These are phyloP conservation scores for Styphnolobium japonicum DNA, from an alignment of 306 rosid genomes.

Conservation along the genomic window DNA sequence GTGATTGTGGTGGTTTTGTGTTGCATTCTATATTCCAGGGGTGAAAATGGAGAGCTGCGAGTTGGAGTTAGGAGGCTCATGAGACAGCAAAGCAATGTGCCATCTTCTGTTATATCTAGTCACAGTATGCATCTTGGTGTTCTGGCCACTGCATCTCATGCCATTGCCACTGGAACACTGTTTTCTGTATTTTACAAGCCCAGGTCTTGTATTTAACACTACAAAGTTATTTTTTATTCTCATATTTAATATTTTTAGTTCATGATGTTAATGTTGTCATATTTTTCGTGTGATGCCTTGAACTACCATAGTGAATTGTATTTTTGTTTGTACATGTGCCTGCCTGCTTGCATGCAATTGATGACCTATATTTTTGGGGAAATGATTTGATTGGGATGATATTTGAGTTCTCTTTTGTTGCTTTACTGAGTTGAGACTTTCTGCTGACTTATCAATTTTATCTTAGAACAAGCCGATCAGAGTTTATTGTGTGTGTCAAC, in stretches of 20 bases:
- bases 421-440: slow-evolving; percentile 1
- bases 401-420: not conserved
- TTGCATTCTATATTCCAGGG: slow-evolving; percentile 51
- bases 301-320: not conserved
- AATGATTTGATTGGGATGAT: slow-evolving; percentile 12
- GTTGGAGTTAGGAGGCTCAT: slow-evolving; percentile 98
- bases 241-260: not conserved
- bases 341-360: slow-evolving; percentile 14
- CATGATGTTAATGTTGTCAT: not conserved
- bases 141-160: slow-evolving; percentile 95
- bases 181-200: slow-evolving; percentile 97
- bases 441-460: slow-evolving; percentile 36
- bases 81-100: slow-evolving; percentile 94
- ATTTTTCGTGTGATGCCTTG: not conserved
- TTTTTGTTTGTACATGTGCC: not conserved
- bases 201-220: slow-evolving; percentile 49
- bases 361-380: not conserved
- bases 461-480: slow-evolving; percentile 91
- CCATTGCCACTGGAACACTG: slow-evolving; percentile 80
- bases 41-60: slow-evolving; percentile 94
- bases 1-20: slow-evolving; percentile 6
- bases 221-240: not conserved
- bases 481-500: slow-evolving; percentile 87
- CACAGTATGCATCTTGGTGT: slow-evolving; percentile 99
- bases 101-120: slow-evolving; percentile 95